Percentiles rank a stretch among this genome's conserved stretches.
Conservation (phyloP, 1,284 basidiomycete genomes). For the Tylopilus sp. region DNA sequence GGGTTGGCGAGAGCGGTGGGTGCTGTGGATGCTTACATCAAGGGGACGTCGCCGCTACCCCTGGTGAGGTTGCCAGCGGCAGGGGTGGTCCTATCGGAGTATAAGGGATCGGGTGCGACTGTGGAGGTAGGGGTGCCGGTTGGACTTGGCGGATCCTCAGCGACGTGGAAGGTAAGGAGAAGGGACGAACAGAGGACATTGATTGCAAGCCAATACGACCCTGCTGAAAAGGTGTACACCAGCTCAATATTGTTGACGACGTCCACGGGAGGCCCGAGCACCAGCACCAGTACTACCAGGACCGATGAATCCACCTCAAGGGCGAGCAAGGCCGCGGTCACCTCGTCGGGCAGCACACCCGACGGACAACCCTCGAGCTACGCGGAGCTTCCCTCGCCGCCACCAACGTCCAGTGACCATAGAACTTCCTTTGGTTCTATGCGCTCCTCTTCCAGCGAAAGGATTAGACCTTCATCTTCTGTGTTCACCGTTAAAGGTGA, state of each 20-base stretch:
- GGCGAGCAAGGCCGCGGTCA: conserved; percentile 6
- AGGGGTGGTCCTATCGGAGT: conserved; percentile 52
- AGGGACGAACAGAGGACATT: conserved; percentile 55
- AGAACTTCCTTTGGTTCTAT: conserved; percentile 21
- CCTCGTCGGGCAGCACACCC: neutral
- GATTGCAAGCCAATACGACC: conserved; percentile 47
- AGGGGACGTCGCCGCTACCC: conserved; percentile 57
- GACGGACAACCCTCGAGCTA: conserved; percentile 14
- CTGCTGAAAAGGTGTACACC: conserved; percentile 47
- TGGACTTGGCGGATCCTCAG: conserved; percentile 6
- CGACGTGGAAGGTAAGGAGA: conserved; percentile 53
- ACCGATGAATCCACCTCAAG: conserved; percentile 23
- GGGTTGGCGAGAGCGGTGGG: conserved; percentile 66
- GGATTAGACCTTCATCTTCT: conserved; percentile 33
- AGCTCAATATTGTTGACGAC: conserved; percentile 43
- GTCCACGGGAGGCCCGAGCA: conserved; percentile 6
- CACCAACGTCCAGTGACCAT: conserved; percentile 9
- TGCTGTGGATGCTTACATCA: conserved; percentile 67
- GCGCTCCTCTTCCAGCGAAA: conserved; percentile 23
- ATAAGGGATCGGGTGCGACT: conserved; percentile 27
- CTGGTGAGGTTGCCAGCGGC: conserved; percentile 62
- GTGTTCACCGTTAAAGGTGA: conserved; percentile 60
- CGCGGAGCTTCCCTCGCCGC: conserved; percentile 16
- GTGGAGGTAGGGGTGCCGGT: conserved; percentile 10
- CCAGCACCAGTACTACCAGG: conserved; percentile 1